Evolutionary conservation across 2,329 filamentous ascomycete species (phyloP), one percentile per base, ranked within the genome.

Genomic region (Herpotrichia juniperi): DNA sequence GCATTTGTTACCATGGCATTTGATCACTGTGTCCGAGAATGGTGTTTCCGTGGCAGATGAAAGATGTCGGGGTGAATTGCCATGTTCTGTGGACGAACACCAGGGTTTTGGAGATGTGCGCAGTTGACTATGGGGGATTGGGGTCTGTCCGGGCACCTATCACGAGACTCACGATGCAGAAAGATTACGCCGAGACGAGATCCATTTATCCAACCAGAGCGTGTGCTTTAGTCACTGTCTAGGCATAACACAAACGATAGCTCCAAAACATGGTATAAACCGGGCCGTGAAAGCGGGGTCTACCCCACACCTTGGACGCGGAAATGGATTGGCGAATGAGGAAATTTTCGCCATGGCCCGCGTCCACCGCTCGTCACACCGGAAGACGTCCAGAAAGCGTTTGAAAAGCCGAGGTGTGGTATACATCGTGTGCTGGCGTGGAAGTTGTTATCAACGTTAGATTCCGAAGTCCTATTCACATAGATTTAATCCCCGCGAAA

Each of bases 1-100:
- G 25, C 16, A 45, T 2, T 21, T 16, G n/a, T 35, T 66, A 73
- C 69, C 69, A 73, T 68, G 69, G 69, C 69, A 73, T 73, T 56
- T 59, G 57, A 48, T 47, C 10, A 40, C 16, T 22, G 37, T 35
- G 22, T 17, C 53, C 34, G 31, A 43, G 42, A 44, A 42, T 34
- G 39, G 47, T 46, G 34, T 53, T 47, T 34, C 46, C 47, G 53
- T 35, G 25, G 50, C 49, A 31, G 46, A 46, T 40, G 37, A 28
- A 11, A 40, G 52, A 50, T 25, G 54, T 62, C 61, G 61, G 58
- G 46, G 54, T 42, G 47, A 63, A 64, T 66, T 64, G 51, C 64
- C 62, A 50, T 48, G 37, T 52, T 49, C 40, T 40, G 53, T 47
- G 39, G 19, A 25, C 30, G 49, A 45, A 26, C 16, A 42, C 51